phyloP scores from a whole-genome alignment of 805 yeast genomes.

The Candida dajiaensis region DNA sequence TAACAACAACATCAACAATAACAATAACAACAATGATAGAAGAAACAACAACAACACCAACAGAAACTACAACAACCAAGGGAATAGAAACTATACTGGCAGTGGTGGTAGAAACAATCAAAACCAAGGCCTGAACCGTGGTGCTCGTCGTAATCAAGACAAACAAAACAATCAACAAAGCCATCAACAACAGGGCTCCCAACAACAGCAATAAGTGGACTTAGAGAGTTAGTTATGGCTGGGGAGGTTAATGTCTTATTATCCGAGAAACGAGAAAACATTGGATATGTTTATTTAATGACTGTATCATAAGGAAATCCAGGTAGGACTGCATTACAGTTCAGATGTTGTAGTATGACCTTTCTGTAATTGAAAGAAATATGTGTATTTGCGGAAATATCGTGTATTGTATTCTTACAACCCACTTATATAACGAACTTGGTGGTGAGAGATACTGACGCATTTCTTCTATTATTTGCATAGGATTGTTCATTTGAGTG shows the following conservation, averaged over 20 bases:
- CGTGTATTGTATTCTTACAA: background rate
- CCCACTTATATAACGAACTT: too few relatives aligned
- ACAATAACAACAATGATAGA: constrained; percentile 21
- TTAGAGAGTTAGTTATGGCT: constrained; percentile 3
- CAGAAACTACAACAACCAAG: constrained; percentile 25
- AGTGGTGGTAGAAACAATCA: constrained; percentile 11
- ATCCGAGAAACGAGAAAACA: background rate
- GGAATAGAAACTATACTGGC: constrained; percentile 24
- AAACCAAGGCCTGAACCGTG: constrained; percentile 5
- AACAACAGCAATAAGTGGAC: constrained; percentile 1
- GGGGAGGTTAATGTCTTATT: background rate
- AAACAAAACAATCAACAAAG: constrained; percentile 12
- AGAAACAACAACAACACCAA: constrained; percentile 29
- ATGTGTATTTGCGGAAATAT: background rate
- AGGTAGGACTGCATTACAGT: background rate
- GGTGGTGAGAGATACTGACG: too few relatives aligned
- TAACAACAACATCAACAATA: constrained; percentile 38
- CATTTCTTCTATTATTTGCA: too few relatives aligned
- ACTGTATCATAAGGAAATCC: background rate
- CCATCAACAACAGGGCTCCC: constrained; percentile 4
- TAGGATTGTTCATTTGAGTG: background rate
- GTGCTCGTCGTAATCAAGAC: constrained; percentile 11
- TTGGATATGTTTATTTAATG: constrained; percentile 2
- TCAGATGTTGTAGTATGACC: background rate
- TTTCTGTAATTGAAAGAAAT: background rate